Evolutionary conservation across 2,329 filamentous ascomycete species (phyloP), one percentile per base, ranked within the genome.

Genomic region (Intubia oerlemansii): DNA sequence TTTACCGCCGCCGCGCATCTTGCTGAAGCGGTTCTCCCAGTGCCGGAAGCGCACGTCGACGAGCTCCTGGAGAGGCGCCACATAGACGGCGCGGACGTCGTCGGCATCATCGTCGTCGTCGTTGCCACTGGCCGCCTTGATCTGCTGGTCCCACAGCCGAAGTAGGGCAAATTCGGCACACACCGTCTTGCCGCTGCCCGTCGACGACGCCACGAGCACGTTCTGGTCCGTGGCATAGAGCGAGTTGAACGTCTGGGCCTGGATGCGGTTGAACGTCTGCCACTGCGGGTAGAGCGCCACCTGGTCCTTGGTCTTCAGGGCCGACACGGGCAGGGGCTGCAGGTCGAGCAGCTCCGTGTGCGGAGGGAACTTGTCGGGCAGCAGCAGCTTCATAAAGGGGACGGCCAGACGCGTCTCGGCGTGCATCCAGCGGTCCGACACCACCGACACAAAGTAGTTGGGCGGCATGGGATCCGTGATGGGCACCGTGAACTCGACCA

Each of bases 351-450:
- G 61, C 36, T 80, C 82, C 0, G 88, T 98, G 45, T 92, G 85
- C 23, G 88, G 73, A 17, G 84, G 84, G 49, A 98, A 98, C 44
- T 88, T 88, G 48, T 93, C 85, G 0, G 88, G 88, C 5, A 98
- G 62, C 24, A 92, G 77, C 17, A 98, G 61, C 48, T 93, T 93
- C 47, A 91, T 78, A 56, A 98, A 95, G 1, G 84, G 85, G 2
- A 98, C 76, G 0, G 85, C 76, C 30, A 98, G 58, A 45, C 84
- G 82, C 2, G 84, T 92, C 53, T 98, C 84, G 1, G 85, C 81
- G 46, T 92, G 81, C 81, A 98, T 93, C 88, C 88, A 98, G 40
- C 88, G 66, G 49, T 98, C 88, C 4, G 85, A 95, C 13, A 93
- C 56, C 22, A 98, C 67, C 0, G 82, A 88, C 42, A 98, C 81